phyloP scores from a whole-genome alignment of 2,329 filamentous ascomycete genomes.

The Phaeosphaeria sp. region DNA sequence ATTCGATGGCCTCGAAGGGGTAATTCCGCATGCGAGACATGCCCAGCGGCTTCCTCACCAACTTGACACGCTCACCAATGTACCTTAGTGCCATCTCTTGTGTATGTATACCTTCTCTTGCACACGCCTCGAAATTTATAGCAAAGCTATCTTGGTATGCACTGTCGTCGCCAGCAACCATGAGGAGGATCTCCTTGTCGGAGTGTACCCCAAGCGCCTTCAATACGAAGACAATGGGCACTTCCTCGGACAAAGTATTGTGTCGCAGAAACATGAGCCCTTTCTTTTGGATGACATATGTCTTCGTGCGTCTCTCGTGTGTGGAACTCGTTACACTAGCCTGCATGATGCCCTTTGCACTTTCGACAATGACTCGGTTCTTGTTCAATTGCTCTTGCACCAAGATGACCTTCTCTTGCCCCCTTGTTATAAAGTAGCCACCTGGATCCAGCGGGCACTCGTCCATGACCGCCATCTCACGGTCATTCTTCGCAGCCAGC shows the following conservation, averaged over 20 bases:
- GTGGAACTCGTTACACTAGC: conserved; percentile 94
- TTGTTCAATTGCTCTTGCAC: conserved; percentile 99
- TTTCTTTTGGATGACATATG: conserved; percentile 93
- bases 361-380: conserved; percentile 97
- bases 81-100: conserved; percentile 96
- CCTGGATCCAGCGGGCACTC: conserved; percentile 96
- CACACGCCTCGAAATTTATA: conserved; percentile 92
- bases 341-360: conserved; percentile 91
- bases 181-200: conserved; percentile 91
- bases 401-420: conserved; percentile 97
- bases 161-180: conserved; percentile 86
- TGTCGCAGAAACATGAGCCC: conserved; percentile 88
- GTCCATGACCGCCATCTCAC: conserved; percentile 88
- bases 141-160: conserved; percentile 94
- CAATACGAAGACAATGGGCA: conserved; percentile 92
- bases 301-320: conserved; percentile 97
- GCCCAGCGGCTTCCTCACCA: conserved; percentile 71
- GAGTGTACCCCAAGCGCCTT: conserved; percentile 94
- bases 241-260: conserved; percentile 89
- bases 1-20: conserved; percentile 90
- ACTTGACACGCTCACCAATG: conserved; percentile 78
- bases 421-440: conserved; percentile 96
- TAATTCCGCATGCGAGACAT: conserved; percentile 71
- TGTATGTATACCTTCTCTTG: conserved; percentile 83
- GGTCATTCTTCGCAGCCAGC: conserved; percentile 80